These are phyloP conservation scores for Papiliotrema terrestris DNA, from an alignment of 1,284 basidiomycete species.

Conservation along the genomic window DNA sequence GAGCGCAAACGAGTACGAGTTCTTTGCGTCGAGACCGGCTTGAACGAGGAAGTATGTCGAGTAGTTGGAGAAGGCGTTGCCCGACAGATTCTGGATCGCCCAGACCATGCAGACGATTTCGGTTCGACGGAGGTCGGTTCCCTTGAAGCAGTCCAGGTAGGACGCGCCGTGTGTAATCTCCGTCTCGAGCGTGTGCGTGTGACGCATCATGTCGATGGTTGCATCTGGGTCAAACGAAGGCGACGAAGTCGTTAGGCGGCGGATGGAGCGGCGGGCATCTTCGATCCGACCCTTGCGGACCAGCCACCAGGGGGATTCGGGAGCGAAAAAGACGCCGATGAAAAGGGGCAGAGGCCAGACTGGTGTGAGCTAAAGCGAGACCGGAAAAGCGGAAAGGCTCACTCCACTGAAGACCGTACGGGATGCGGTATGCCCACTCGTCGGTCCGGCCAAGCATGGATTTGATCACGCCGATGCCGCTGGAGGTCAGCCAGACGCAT, in stretches of 20 bases:
- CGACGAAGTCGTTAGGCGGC: constrained; percentile 11
- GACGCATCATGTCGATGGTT: constrained; percentile 27
- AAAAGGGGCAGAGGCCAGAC: constrained; percentile 40
- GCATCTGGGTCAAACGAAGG: constrained; percentile 6
- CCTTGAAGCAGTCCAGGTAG: constrained; percentile 47
- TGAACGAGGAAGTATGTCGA: constrained; percentile 42
- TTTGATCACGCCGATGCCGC: constrained; percentile 46
- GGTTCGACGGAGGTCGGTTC: constrained; percentile 34
- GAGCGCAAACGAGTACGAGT: constrained; percentile 40
- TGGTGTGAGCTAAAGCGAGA: background rate
- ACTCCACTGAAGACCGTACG: constrained; percentile 35
- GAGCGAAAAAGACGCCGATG: constrained; percentile 19
- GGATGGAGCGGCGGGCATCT: constrained; percentile 20
- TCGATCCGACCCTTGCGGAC: constrained; percentile 28
- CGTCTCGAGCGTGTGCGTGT: constrained; percentile 30
- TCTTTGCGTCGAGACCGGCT: constrained; percentile 37
- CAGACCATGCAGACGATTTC: constrained; percentile 18
- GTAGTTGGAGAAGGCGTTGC: constrained; percentile 32
- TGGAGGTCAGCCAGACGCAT: constrained; percentile 32
- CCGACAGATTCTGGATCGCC: constrained; percentile 39
- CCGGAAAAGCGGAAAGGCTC: background rate
- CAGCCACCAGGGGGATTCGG: constrained; percentile 35
- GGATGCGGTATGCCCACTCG: constrained; percentile 40
- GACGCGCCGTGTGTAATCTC: constrained; percentile 28
- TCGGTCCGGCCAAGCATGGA: constrained; percentile 32